Base-by-base conservation (phyloP, 2,329 filamentous ascomycete genomes). In the Claviceps humidiphila region DNA sequence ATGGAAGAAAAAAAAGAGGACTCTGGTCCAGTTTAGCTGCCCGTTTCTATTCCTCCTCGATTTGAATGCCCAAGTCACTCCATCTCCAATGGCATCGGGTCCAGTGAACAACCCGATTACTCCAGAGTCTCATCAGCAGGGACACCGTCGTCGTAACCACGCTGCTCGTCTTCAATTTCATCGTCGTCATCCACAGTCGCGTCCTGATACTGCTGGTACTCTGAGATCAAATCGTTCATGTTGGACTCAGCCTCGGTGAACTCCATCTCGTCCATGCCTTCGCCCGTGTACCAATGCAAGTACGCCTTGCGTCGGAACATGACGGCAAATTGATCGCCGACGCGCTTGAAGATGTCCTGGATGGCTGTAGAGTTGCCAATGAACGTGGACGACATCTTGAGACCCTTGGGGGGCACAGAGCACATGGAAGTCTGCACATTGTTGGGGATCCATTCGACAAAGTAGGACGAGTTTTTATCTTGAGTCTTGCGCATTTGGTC, bases 251-350 rank as follows among this genome's bases (percentile, higher is more conserved):
- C 93, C 82, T 97, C 93, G 69, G 93, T 97, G 80, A 98, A 98
- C 80, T 98, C 93, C 93, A 97, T 97, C 85, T 97, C 93, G 76
- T 98, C 93, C 93, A 98, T 97, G 79, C 93, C 93, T 82, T 98
- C 93, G 70, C 90, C 89, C 82, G 93, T 98, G 78, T 97, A 98
- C 93, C 93, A 98, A 81, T 97, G 93, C 82, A 98, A 87, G 89
- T 97, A 98, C 83, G 93, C 93, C 87, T 97, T 98, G 76, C 91
- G 89, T 77, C 91, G 83, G 86, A 97, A 97, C 93, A 98, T 97
- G 71, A 89, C 91, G 76, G 85, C 89, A 84, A 98, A 98, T 78
- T 97, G 93, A 74, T 97, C 91, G 70, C 91, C 93, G 64, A 97
- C 80, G 82, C 93, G 91, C 88, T 97, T 97, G 87, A 98, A 97